Evolutionary conservation across 345 rosid species (phyloP).

Genomic region (Balakata baccata): DNA sequence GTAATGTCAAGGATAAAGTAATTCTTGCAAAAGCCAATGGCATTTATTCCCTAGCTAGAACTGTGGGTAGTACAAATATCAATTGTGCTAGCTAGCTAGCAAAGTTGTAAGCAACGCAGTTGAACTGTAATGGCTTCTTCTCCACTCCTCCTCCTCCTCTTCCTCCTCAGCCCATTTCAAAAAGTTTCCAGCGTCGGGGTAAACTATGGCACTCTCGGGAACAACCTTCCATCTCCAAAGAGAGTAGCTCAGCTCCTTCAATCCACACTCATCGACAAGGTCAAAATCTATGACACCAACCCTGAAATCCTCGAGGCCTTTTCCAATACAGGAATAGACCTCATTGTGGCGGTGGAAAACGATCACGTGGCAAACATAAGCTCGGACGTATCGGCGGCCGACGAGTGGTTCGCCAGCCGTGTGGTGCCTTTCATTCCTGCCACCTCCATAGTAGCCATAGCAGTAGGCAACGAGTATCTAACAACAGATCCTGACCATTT

Average conservation of each 20-base stretch:
- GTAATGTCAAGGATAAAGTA: too few relatives aligned
- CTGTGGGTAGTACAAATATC: not conserved
- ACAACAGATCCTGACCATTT: constrained; percentile 40
- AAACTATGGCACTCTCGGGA: constrained; percentile 65
- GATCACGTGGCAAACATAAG: constrained; percentile 45
- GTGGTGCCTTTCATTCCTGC: constrained; percentile 56
- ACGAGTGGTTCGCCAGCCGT: constrained; percentile 49
- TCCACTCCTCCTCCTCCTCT: not conserved
- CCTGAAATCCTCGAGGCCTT: constrained; percentile 62
- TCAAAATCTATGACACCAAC: constrained; percentile 62
- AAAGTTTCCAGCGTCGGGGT: constrained; percentile 34
- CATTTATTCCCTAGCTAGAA: too few relatives aligned
- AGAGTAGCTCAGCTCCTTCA: constrained; percentile 62
- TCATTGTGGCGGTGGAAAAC: constrained; percentile 58
- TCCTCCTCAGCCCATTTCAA: not conserved
- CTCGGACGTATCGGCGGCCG: constrained; percentile 42
- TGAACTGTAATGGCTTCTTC: constrained; percentile 14
- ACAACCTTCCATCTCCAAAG: constrained; percentile 60
- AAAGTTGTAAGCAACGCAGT: too few relatives aligned
- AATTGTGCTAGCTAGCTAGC: constrained; percentile 13
- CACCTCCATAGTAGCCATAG: constrained; percentile 50
- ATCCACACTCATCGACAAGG: constrained; percentile 61
- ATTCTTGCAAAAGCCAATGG: too few relatives aligned
- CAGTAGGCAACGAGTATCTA: constrained; percentile 59
- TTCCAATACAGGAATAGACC: constrained; percentile 63